Evolutionary conservation across 2,329 filamentous ascomycete species (phyloP).

Genomic region (Onygena corvina): DNA sequence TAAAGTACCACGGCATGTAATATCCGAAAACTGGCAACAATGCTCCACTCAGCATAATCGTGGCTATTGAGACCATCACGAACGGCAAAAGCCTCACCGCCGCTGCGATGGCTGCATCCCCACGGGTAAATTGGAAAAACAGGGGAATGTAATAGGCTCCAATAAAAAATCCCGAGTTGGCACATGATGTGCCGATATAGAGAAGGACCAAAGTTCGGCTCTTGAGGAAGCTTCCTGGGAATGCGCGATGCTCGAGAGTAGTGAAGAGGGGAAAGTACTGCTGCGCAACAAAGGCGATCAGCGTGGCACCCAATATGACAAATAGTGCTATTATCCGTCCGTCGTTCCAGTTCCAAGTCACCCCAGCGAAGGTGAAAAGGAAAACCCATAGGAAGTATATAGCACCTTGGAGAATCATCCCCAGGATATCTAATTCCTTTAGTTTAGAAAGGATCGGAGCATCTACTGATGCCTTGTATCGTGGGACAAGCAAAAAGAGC

Average conservation of each 20-base stretch:
- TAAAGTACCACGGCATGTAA: constrained; percentile 22
- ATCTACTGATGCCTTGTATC: background rate
- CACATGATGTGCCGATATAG: constrained; percentile 32
- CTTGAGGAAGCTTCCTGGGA: constrained; percentile 40
- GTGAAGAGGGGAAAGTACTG: constrained; percentile 36
- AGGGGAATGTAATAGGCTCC: constrained; percentile 44
- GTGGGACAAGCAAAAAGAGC: constrained; percentile 5
- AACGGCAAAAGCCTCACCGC: constrained; percentile 26
- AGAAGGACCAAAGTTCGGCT: constrained; percentile 32
- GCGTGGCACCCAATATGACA: constrained; percentile 35
- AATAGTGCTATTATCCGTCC: constrained; percentile 38
- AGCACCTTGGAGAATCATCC: constrained; percentile 33
- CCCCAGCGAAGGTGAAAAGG: constrained; percentile 41
- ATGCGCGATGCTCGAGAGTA: constrained; percentile 33
- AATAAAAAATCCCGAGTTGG: constrained; percentile 27
- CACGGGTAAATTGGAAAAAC: constrained; percentile 43
- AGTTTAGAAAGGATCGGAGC: constrained; percentile 16
- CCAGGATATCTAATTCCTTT: constrained; percentile 33
- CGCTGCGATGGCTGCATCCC: constrained; percentile 26
- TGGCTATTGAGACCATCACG: constrained; percentile 19
- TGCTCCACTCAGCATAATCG: constrained; percentile 17
- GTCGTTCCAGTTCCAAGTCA: constrained; percentile 37
- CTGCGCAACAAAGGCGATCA: constrained; percentile 36
- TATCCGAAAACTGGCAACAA: constrained; percentile 19
- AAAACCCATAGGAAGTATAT: constrained; percentile 34